Percentiles rank a stretch among this genome's conserved stretches.
phyloP scores from a whole-genome alignment of 352 stramenopile species.

The Phytophthora pinifolia region DNA sequence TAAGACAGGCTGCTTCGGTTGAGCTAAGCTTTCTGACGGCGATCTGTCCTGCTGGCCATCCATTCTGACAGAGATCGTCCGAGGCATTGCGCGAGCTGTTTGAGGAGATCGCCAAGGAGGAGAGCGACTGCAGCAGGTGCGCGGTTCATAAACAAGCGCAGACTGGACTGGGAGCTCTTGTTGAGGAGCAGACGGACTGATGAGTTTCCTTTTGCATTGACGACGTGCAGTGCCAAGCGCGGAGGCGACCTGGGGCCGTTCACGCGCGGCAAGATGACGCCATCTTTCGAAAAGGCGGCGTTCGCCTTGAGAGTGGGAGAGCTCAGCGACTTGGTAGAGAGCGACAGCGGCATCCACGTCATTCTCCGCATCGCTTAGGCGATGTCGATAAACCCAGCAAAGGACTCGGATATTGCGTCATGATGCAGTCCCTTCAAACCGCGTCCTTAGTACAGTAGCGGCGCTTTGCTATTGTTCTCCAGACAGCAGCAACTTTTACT shows the following conservation, averaged over 20 bases:
- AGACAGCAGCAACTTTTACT: neutral
- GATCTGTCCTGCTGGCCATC: slow-evolving; percentile 1
- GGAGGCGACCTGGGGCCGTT: slow-evolving; percentile 91
- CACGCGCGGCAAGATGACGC: slow-evolving; percentile 91
- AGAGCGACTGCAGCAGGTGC: slow-evolving; percentile 89
- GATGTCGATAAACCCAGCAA: slow-evolving; percentile 18
- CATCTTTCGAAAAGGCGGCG: slow-evolving; percentile 89
- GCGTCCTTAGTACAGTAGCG: no score
- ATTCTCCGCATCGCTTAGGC: slow-evolving; percentile 89
- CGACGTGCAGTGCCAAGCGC: slow-evolving; percentile 75
- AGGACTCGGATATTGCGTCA: slow-evolving; percentile 2
- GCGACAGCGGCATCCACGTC: slow-evolving; percentile 96
- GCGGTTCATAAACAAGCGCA: neutral
- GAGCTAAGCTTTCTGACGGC: neutral
- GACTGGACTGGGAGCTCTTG: neutral
- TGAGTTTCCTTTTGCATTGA: neutral
- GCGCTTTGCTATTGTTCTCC: no score
- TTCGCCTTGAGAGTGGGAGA: slow-evolving; percentile 93
- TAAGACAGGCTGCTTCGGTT: no score
- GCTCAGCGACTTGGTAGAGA: slow-evolving; percentile 95
- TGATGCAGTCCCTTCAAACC: no score
- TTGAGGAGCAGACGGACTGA: neutral
- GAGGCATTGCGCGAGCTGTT: slow-evolving; percentile 71
- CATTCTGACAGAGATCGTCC: slow-evolving; percentile 16
- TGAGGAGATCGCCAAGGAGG: slow-evolving; percentile 84